A percentile compares a stretch with the other conserved stretches of the same genome.
Evolutionary conservation across 192 early-diverging fungal species (phyloP).

Genomic region (Allomyces macrogynus): DNA sequence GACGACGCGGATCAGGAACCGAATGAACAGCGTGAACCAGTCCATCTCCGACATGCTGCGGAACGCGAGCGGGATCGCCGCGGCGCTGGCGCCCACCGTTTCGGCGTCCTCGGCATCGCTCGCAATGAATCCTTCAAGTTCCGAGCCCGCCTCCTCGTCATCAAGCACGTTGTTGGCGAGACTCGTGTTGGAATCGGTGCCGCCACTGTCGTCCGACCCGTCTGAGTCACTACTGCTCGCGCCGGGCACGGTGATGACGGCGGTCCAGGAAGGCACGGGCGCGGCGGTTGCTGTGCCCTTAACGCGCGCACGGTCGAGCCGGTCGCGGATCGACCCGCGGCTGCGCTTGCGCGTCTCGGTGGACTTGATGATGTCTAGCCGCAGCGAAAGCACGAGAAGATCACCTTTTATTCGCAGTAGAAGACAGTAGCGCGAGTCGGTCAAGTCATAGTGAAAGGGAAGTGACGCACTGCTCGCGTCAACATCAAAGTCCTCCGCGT

Average conservation of each 20-base stretch:
- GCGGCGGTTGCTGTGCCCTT: background rate
- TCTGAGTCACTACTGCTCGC: background rate
- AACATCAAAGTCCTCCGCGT: too few species aligned
- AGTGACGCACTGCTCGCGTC: too few species aligned
- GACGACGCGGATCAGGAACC: background rate
- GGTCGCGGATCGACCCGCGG: too few species aligned
- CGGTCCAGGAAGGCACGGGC: background rate
- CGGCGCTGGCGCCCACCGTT: background rate
- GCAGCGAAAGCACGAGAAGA: too few species aligned
- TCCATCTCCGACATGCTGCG: background rate
- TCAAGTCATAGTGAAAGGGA: too few species aligned
- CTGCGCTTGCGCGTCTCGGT: too few species aligned
- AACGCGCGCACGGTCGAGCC: background rate
- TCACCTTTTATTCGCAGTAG: too few species aligned
- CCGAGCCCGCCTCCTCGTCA: background rate
- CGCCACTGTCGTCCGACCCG: background rate
- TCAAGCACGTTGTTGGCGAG: background rate
- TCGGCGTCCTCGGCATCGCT: background rate
- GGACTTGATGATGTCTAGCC: too few species aligned
- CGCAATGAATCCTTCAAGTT: background rate
- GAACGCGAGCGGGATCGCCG: background rate
- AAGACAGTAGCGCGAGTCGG: too few species aligned
- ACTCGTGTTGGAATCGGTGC: background rate
- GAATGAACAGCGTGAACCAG: background rate
- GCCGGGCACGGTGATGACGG: background rate